These are phyloP conservation scores for Colletotrichum noveboracense DNA, from an alignment of 2,329 filamentous ascomycete genomes.

Conservation along the genomic window DNA sequence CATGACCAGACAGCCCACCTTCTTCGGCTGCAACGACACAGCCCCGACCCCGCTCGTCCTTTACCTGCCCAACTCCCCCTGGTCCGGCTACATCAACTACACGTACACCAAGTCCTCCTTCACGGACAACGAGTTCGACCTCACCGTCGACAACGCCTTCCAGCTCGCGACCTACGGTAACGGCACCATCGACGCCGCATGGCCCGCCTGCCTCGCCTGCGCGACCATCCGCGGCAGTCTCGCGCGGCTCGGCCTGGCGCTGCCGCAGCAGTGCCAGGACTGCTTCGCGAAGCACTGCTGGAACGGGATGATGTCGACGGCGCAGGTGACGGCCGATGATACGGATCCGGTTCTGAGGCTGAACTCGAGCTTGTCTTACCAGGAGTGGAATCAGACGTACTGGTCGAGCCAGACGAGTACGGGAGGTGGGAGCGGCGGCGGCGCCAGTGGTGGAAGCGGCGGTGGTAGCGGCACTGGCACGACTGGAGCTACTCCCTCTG, in stretches of 20 bases:
- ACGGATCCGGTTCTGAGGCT: constrained; percentile 24
- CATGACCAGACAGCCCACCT: constrained; percentile 29
- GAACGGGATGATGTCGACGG: constrained; percentile 23
- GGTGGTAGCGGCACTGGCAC: neutral
- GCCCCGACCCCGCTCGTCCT: constrained; percentile 27
- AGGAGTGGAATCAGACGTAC: constrained; percentile 27
- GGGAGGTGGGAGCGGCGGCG: neutral
- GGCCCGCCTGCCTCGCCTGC: constrained; percentile 82
- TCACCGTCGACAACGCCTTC: constrained; percentile 68
- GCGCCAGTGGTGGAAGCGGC: neutral
- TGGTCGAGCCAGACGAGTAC: neutral
- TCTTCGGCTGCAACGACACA: constrained; percentile 31
- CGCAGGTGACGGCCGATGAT: constrained; percentile 17
- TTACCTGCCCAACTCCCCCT: constrained; percentile 33
- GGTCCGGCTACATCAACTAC: constrained; percentile 31
- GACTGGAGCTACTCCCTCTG: neutral
- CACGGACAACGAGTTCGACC: constrained; percentile 27
- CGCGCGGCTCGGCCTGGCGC: constrained; percentile 31
- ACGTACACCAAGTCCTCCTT: constrained; percentile 27
- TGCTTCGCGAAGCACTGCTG: constrained; percentile 32
- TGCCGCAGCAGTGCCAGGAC: constrained; percentile 27
- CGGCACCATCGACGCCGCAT: constrained; percentile 70
- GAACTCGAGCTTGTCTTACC: constrained; percentile 25
- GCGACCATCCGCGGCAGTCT: constrained; percentile 77
- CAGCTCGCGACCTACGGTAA: constrained; percentile 81